Percentiles rank a stretch among this genome's conserved stretches.
Evolutionary conservation across 371 early-diverging fungal species (phyloP).

Genomic region (Amoeboradix gromovi): DNA sequence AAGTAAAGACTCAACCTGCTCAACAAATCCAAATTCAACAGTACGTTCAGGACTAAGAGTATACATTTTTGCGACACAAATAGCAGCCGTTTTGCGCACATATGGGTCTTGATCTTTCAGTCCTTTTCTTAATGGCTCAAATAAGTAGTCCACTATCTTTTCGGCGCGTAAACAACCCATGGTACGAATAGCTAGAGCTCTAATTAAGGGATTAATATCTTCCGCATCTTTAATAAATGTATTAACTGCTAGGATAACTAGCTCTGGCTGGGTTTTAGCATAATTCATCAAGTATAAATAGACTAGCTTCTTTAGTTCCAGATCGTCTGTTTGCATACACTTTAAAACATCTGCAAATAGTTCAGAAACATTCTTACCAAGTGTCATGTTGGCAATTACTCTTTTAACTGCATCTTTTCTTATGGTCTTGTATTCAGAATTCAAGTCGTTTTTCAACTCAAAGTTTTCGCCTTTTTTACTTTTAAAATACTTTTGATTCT

Average conservation of each 20-base stretch:
- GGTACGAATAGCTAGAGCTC: slow-evolving; percentile 84
- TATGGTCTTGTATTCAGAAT: slow-evolving; percentile 68
- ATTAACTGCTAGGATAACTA: slow-evolving; percentile 83
- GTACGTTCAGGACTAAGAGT: slow-evolving; percentile 29
- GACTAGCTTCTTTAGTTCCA: slow-evolving; percentile 57
- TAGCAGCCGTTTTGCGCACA: slow-evolving; percentile 23
- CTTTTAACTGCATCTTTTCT: slow-evolving; percentile 89
- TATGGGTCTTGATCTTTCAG: slow-evolving; percentile 25
- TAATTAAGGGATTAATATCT: slow-evolving; percentile 64
- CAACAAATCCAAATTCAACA: slow-evolving; percentile 45
- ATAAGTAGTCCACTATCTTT: slow-evolving; percentile 60
- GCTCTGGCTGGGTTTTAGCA: slow-evolving; percentile 80
- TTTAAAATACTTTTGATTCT: too few relatives aligned
- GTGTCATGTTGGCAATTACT: slow-evolving; percentile 62
- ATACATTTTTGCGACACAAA: slow-evolving; percentile 59
- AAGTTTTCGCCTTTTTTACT: slow-evolving; percentile 66
- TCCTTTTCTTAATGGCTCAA: slow-evolving; percentile 21
- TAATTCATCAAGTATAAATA: slow-evolving; percentile 50
- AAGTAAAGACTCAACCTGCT: slow-evolving; percentile 51
- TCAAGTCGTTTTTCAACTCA: slow-evolving; percentile 74
- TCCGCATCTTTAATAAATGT: slow-evolving; percentile 88
- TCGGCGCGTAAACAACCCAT: slow-evolving; percentile 86
- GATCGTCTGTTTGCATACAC: slow-evolving; percentile 93
- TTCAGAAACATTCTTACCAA: slow-evolving; percentile 23
- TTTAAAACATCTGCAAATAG: slow-evolving; percentile 68